These are phyloP conservation scores for Rhodotorula mucilaginosa DNA, from an alignment of 1,284 basidiomycete species.

Conservation along the genomic window DNA sequence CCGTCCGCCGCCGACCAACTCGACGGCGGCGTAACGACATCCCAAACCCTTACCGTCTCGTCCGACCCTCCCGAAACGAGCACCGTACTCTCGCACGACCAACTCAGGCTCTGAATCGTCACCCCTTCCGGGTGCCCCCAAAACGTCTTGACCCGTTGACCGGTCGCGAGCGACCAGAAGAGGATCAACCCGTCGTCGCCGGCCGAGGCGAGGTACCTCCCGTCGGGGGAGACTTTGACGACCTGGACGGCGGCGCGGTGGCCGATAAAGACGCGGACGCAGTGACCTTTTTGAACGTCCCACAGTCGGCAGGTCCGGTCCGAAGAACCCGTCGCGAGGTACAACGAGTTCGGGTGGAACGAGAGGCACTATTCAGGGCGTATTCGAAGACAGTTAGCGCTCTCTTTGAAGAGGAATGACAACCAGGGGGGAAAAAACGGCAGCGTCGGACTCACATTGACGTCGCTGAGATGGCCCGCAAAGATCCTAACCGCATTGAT, in stretches of 20 bases:
- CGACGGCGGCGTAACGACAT: constrained; percentile 64
- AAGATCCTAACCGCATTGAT: constrained; percentile 85
- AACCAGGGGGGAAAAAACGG: too few relatives aligned
- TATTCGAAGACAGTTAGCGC: too few relatives aligned
- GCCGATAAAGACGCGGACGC: constrained; percentile 91
- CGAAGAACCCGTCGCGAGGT: constrained; percentile 93
- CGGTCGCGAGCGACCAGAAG: constrained; percentile 93
- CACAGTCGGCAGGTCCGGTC: constrained; percentile 94
- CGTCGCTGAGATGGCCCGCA: constrained; percentile 93
- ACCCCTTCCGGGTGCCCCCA: constrained; percentile 71
- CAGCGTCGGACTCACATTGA: constrained; percentile 69
- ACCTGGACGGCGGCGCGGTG: constrained; percentile 88
- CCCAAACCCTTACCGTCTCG: constrained; percentile 95
- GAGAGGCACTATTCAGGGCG: constrained; percentile 67
- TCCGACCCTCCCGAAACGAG: constrained; percentile 87
- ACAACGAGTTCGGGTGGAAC: constrained; percentile 97
- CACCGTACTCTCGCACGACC: constrained; percentile 84
- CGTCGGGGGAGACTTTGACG: constrained; percentile 88
- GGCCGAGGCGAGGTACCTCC: constrained; percentile 86
- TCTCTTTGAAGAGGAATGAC: too few relatives aligned
- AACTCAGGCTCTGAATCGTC: constrained; percentile 83
- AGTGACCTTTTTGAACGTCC: constrained; percentile 95
- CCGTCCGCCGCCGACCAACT: constrained; percentile 26
- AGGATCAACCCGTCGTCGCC: constrained; percentile 90
- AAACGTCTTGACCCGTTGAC: constrained; percentile 94